Conservation (phyloP, 495 filamentous ascomycete genomes). For the Penicillium argentinense region DNA sequence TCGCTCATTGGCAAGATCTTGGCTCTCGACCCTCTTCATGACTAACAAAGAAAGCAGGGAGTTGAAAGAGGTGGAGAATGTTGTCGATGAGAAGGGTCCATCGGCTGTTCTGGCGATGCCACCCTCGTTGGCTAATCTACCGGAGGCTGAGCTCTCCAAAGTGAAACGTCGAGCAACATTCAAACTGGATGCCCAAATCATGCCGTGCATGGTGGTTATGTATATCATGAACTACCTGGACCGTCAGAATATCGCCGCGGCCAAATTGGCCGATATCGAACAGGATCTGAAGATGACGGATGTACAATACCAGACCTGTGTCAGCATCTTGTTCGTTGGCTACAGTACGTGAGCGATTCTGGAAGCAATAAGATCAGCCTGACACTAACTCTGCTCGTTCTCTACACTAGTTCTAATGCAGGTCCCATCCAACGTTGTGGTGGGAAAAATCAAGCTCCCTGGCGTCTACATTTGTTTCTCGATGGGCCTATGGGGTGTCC, state of each 20-base stretch:
- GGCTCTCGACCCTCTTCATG: too few relatives aligned
- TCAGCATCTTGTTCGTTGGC: conserved; percentile 53
- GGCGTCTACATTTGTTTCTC: conserved; percentile 26
- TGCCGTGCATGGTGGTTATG: conserved; percentile 45
- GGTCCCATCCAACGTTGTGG: conserved; percentile 32
- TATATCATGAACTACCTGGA: conserved; percentile 47
- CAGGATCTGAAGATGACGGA: conserved; percentile 36
- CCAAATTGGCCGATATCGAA: conserved; percentile 30
- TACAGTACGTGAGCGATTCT: conserved; percentile 17
- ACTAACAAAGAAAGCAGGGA: neutral
- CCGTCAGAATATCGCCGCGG: conserved; percentile 25
- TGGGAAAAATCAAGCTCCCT: conserved; percentile 4
- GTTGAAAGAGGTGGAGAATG: neutral
- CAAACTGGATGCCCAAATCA: conserved; percentile 45
- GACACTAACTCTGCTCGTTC: neutral
- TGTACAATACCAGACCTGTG: conserved; percentile 47
- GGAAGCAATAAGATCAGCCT: neutral
- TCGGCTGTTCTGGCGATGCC: conserved; percentile 8
- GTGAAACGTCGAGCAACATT: conserved; percentile 14
- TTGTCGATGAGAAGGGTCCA: neutral
- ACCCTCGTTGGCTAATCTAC: conserved; percentile 17
- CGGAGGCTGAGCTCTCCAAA: conserved; percentile 11
- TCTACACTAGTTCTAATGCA: conserved; percentile 35
- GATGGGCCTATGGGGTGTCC: conserved; percentile 35
- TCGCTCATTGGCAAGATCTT: too few relatives aligned